phyloP scores from a whole-genome alignment of 176 grass and related monocot species.

The Triticum aestivum region IWGSC_CS_RefSeq_v2.1 NC_057813.1:572125561-572126060 shows the following conservation, averaged over 20 bases:
- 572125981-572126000: too few species aligned
- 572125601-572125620: slow-evolving; percentile 5
- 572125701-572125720: background rate
- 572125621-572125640: background rate
- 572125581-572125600: slow-evolving; percentile 4
- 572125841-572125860: background rate
- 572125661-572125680: background rate
- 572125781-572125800: background rate
- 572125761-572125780: background rate
- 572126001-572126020: too few species aligned
- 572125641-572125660: background rate
- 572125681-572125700: background rate
- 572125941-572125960: too few species aligned
- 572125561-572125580: slow-evolving; percentile 25
- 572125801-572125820: background rate
- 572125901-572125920: background rate
- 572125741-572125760: background rate
- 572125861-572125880: background rate
- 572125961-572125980: too few species aligned
- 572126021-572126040: too few species aligned
- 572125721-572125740: background rate
- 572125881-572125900: background rate
- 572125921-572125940: too few species aligned
- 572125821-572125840: background rate
- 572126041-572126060: too few species aligned